A percentile compares a stretch with the other conserved stretches of the same genome.
Conservation (phyloP, 129 eudicot genomes). For the Ambrosia trifida region DNA sequence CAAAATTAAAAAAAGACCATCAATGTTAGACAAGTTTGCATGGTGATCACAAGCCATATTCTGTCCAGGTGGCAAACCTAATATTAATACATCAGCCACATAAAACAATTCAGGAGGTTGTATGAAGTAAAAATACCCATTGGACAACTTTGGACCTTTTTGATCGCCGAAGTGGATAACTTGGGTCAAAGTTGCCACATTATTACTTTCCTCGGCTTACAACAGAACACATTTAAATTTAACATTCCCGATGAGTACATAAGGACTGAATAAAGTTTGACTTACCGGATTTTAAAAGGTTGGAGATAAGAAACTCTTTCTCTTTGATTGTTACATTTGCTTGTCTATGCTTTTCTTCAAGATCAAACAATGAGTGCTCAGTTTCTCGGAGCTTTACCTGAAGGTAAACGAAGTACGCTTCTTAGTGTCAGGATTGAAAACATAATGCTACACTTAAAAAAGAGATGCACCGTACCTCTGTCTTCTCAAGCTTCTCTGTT, state of each 20-base stretch:
- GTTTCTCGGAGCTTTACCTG: slow-evolving; percentile 96
- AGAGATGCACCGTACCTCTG: slow-evolving; percentile 56
- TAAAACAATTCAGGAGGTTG: neutral
- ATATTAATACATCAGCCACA: neutral
- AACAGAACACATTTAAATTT: neutral
- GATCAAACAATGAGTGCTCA: slow-evolving; percentile 78
- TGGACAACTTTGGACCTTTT: neutral
- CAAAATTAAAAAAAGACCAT: neutral
- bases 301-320: slow-evolving; percentile 81
- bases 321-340: slow-evolving; percentile 93
- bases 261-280: neutral
- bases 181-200: no score
- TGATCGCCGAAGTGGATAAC: no score
- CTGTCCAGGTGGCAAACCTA: neutral
- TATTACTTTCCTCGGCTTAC: no score
- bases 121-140: neutral
- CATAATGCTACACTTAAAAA: neutral
- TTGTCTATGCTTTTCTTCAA: slow-evolving; percentile 91
- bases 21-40: neutral
- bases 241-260: neutral
- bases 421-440: neutral
- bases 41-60: no score
- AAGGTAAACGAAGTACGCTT: slow-evolving; percentile 13
- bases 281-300: slow-evolving; percentile 89
- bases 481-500: slow-evolving; percentile 77